Base-by-base conservation (phyloP, 2,329 filamentous ascomycete species). In the Cercospora sp. region DNA sequence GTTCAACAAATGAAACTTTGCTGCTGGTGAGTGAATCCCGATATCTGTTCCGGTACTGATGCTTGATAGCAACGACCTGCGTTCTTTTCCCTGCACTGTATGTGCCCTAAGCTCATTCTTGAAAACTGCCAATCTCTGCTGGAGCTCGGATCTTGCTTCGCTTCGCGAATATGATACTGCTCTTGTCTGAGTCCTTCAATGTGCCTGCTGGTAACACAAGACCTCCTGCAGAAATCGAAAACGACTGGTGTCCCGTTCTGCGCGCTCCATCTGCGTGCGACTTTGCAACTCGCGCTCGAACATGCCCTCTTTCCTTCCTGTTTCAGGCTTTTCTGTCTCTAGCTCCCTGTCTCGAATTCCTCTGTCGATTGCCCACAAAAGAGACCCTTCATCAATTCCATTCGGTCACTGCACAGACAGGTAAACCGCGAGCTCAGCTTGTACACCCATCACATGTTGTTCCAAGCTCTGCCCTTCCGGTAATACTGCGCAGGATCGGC, bases 401-500 rank as follows among this genome's bases (percentile, higher is more conserved):
- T n/a, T 13, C 30, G 4, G n/a, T 23, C 3, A 59, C 31, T 6
- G 23, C 48, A n/a, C 13, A 9, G 48, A 28, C 23, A 7, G 23
- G n/a, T 13, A 23, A 13, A 20, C 2, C 30, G 6, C 55, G 3
- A 20, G n/a, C 55, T 20, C 16, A 8, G 5, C 26, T 20, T 18
- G 5, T 13, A 45, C 6, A 6, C 1, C 18, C 55, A 16, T 60
- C 28, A 59, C 66, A 68, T 65, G 30, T 65, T 68, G 5, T 68
- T 63, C 61, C 66, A 68, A 18, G 48, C 60, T 33, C 66, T 39
- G 8, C 62, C 66, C 8, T 65, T 68, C 13, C 48, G 62, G 18
- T 68, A 65, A 12, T 62, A 60, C 28, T 57, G 51, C 4, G 58
- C 58, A 26, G 62, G 63, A 23, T 68, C 66, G 7, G 59, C 66